These are phyloP conservation scores for Mitragyna speciosa DNA, from an alignment of 257 asterid genomes.

Conservation along the genomic window DNA sequence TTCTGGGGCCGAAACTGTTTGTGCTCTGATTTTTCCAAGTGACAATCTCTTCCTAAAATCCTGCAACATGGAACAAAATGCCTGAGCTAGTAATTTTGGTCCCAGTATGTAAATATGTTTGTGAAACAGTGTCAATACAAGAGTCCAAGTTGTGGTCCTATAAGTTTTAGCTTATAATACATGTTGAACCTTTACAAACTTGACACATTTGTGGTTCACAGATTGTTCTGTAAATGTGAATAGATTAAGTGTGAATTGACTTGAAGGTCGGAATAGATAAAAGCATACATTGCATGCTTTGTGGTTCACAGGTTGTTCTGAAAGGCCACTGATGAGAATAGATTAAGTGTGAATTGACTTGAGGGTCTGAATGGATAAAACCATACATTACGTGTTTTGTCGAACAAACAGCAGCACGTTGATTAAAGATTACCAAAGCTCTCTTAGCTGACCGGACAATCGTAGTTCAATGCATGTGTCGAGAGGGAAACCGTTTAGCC, in stretches of 20 bases:
- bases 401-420: neutral
- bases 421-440: neutral
- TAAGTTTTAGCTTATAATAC: neutral
- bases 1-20: constrained; percentile 57
- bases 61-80: constrained; percentile 9
- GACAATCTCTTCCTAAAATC: constrained; percentile 25
- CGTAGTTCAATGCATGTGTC: neutral
- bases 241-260: neutral
- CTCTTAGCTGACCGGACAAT: neutral
- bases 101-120: neutral
- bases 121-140: no score
- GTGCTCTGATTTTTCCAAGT: constrained; percentile 49
- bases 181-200: neutral
- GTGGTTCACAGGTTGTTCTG: no score
- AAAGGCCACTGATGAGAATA: neutral
- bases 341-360: neutral
- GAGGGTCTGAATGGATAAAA: neutral
- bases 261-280: neutral
- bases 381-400: neutral
- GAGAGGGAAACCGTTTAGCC: neutral
- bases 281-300: neutral
- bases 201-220: neutral
- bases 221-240: neutral
- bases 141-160: neutral
- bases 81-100: neutral